Evolutionary conservation across 2,329 filamentous ascomycete species (phyloP).

Genomic region (Pseudogymnoascus sp.): DNA sequence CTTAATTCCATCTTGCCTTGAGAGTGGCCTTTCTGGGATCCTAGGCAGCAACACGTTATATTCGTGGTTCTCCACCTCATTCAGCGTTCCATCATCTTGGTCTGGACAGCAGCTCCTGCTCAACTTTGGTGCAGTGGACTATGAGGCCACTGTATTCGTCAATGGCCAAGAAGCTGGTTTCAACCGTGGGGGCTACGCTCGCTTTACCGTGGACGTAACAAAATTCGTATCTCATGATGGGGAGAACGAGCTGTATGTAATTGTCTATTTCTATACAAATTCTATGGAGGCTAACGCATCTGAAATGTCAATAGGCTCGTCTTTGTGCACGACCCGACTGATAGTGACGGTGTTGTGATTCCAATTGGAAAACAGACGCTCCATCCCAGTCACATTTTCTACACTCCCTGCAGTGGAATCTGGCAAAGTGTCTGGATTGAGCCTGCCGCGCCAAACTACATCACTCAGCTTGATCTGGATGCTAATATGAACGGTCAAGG

Average conservation of each 20-base stretch:
- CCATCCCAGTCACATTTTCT: conserved; percentile 57
- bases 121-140: conserved; percentile 46
- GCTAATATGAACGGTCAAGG: conserved; percentile 49
- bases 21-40: conserved; percentile 46
- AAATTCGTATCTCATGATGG: conserved; percentile 29
- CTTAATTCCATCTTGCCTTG: conserved; percentile 46
- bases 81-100: conserved; percentile 35
- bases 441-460: conserved; percentile 43
- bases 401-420: conserved; percentile 65
- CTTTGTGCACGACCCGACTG: conserved; percentile 62
- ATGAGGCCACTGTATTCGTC: conserved; percentile 48
- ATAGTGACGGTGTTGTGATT: conserved; percentile 46
- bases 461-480: conserved; percentile 33
- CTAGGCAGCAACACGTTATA: conserved; percentile 32
- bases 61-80: conserved; percentile 43
- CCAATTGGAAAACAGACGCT: conserved; percentile 60
- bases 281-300: background rate
- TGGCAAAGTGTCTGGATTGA: conserved; percentile 71
- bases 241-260: conserved; percentile 47
- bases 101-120: conserved; percentile 34
- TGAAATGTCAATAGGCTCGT: conserved; percentile 41
- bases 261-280: background rate
- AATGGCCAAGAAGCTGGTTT: conserved; percentile 46
- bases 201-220: conserved; percentile 55
- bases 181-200: conserved; percentile 55